These are phyloP conservation scores for Artemisia tridentata DNA, from an alignment of 129 eudicot genomes.

Conservation along the genomic window DNA sequence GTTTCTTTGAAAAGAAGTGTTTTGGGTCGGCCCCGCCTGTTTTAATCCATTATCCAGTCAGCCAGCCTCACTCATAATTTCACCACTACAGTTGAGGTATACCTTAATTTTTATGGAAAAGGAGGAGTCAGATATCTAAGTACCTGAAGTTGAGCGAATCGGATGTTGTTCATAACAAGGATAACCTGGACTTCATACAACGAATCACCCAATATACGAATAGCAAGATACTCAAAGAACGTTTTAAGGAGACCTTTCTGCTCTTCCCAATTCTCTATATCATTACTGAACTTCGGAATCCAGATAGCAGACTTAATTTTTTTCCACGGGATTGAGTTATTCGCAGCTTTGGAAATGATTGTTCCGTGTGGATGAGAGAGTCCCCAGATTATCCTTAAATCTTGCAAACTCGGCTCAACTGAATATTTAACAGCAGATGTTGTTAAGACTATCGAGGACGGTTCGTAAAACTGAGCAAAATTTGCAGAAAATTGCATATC, in stretches of 20 bases:
- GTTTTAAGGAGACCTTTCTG: conserved; percentile 43
- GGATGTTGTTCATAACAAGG: conserved; percentile 73
- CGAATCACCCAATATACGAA: conserved; percentile 64
- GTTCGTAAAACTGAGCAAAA: conserved; percentile 43
- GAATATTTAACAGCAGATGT: conserved; percentile 34
- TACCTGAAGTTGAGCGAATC: conserved; percentile 92
- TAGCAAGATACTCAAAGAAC: conserved; percentile 64
- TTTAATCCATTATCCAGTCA: not conserved
- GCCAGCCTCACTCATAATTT: no score
- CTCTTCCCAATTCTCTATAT: conserved; percentile 45
- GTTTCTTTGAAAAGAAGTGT: not conserved
- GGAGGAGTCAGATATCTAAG: not conserved
- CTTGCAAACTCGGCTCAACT: conserved; percentile 28
- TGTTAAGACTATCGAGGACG: conserved; percentile 59
- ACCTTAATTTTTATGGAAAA: not conserved
- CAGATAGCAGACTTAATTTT: conserved; percentile 60
- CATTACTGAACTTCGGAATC: conserved; percentile 60
- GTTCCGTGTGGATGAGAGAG: conserved; percentile 58
- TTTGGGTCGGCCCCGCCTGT: not conserved
- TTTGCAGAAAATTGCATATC: conserved; percentile 55
- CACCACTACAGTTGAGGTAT: no score
- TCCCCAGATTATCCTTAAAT: conserved; percentile 45
- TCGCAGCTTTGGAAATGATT: conserved; percentile 40
- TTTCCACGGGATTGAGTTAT: conserved; percentile 58
- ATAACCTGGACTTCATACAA: conserved; percentile 52